Percentiles rank a stretch among this genome's conserved stretches.
Conservation (phyloP, 2,329 filamentous ascomycete genomes). For the Fusarium sp. region DNA sequence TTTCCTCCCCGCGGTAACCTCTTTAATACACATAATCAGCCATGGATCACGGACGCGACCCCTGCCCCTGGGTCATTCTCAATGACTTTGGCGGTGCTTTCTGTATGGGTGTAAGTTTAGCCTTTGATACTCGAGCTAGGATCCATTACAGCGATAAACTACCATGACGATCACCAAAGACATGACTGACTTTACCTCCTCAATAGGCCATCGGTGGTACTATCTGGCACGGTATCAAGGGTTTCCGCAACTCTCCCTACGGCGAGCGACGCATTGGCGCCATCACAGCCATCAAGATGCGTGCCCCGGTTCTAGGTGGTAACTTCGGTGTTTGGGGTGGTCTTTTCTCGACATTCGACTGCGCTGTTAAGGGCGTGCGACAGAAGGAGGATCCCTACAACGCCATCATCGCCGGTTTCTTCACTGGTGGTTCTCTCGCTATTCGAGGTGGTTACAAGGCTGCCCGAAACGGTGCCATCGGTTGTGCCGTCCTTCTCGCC, state of each 20-base stretch:
- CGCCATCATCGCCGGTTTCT: conserved; percentile 96
- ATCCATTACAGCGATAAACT: conserved; percentile 13
- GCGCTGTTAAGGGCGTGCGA: conserved; percentile 90
- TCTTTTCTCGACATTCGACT: conserved; percentile 95
- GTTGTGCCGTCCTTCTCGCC: conserved; percentile 91
- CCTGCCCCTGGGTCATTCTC: conserved; percentile 95
- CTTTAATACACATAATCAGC: conserved; percentile 25
- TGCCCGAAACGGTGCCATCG: conserved; percentile 94
- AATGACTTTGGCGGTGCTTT: conserved; percentile 99
- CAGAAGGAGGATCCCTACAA: conserved; percentile 99
- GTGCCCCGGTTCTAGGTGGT: conserved; percentile 93
- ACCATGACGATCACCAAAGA: neutral
- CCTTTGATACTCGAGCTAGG: conserved; percentile 1
- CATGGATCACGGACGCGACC: conserved; percentile 97
- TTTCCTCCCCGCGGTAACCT: neutral
- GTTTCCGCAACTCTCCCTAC: conserved; percentile 88
- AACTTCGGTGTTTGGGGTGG: conserved; percentile 99
- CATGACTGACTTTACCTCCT: conserved; percentile 30
- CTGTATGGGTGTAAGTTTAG: conserved; percentile 83
- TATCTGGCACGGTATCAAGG: conserved; percentile 98
- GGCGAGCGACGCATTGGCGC: conserved; percentile 96
- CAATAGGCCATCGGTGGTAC: conserved; percentile 77
- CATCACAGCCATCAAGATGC: conserved; percentile 96
- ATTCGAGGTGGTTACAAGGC: conserved; percentile 92
- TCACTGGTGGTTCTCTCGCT: conserved; percentile 91